Percentiles rank a stretch among this genome's conserved stretches.
phyloP scores from a whole-genome alignment of 2,329 filamentous ascomycete species.

The Trichoderma atroviride region DNA sequence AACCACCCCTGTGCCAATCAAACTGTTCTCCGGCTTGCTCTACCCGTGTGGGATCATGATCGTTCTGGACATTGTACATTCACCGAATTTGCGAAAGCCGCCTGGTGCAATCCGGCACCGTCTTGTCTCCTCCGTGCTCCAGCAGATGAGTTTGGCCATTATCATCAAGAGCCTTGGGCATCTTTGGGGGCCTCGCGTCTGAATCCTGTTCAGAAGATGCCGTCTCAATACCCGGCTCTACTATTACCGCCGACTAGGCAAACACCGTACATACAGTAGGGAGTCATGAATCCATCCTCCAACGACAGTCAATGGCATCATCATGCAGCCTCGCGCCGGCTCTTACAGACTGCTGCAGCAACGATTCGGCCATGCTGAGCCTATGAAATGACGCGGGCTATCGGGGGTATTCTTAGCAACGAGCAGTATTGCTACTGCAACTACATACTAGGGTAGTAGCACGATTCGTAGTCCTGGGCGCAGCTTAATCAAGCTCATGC shows the following conservation, averaged over 20 bases:
- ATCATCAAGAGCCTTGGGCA: not conserved
- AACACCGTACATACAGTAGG: not conserved
- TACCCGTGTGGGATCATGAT: not conserved
- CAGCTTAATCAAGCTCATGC: slow-evolving; percentile 11
- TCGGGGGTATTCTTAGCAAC: not conserved
- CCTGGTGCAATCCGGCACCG: not conserved
- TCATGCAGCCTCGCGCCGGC: slow-evolving; percentile 16
- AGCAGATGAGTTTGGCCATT: not conserved
- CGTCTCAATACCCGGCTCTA: slow-evolving; percentile 6
- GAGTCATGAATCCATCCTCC: not conserved
- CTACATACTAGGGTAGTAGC: not conserved
- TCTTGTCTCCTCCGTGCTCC: not conserved
- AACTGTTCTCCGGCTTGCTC: slow-evolving; percentile 6
- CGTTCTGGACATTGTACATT: not conserved
- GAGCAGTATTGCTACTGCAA: not conserved
- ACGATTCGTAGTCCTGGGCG: not conserved
- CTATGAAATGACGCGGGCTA: not conserved
- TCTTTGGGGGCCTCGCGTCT: not conserved
- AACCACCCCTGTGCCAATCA: slow-evolving; percentile 23
- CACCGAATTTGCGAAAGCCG: not conserved
- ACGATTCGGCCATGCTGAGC: not conserved
- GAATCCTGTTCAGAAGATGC: not conserved
- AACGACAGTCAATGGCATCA: not conserved
- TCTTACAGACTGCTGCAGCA: slow-evolving; percentile 6
- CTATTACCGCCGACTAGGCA: slow-evolving; percentile 8